Evolutionary conservation across 2,329 filamentous ascomycete species (phyloP).

Genomic region (Trichoderma sp.): DNA sequence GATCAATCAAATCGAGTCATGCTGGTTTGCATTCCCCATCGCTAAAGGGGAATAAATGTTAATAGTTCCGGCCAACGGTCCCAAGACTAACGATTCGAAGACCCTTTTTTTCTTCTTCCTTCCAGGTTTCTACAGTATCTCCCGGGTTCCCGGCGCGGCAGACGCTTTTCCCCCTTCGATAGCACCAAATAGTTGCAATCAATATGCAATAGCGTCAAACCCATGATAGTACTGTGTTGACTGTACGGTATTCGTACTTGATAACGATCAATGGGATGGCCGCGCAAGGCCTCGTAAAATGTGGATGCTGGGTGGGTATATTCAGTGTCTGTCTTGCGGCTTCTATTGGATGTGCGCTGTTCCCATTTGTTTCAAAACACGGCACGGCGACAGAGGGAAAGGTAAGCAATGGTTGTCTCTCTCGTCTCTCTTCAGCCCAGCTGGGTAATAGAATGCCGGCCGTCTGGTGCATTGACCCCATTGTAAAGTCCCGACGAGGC

Average conservation of each 20-base stretch:
- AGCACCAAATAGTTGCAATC: background rate
- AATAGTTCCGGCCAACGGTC: background rate
- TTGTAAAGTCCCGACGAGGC: background rate
- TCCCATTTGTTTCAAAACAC: constrained; percentile 1
- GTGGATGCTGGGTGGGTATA: background rate
- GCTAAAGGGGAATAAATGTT: background rate
- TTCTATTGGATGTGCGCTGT: background rate
- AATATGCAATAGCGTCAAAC: background rate
- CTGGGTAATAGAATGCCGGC: background rate
- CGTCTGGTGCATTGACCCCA: background rate
- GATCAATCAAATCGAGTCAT: background rate
- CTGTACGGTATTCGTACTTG: no score
- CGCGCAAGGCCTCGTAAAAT: background rate
- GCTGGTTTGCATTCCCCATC: background rate
- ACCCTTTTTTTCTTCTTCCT: background rate
- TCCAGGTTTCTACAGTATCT: background rate
- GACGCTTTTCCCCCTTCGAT: background rate
- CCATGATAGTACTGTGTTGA: background rate
- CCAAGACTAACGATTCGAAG: background rate
- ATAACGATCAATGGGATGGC: background rate
- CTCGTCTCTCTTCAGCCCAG: background rate
- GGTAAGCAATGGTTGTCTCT: background rate
- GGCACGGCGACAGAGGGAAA: background rate
- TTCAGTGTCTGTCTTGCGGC: background rate
- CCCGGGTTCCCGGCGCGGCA: background rate